These are phyloP conservation scores for Echinochloa phyllopogon DNA, from an alignment of 176 grass and related monocot species.

Conservation along the genomic window DNA sequence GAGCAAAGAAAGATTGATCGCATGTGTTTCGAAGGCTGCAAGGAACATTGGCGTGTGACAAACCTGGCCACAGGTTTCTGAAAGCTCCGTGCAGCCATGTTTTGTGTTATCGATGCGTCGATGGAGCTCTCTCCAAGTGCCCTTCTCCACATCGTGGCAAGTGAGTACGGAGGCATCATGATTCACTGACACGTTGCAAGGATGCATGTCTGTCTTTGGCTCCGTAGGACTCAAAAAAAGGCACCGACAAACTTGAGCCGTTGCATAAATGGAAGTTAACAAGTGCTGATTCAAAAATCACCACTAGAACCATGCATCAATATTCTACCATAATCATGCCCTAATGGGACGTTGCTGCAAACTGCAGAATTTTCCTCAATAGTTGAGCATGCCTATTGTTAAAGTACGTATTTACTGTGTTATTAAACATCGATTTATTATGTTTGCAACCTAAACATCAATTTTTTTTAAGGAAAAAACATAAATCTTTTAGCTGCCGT, in stretches of 20 bases:
- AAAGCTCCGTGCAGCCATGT: background rate
- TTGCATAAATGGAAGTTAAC: background rate
- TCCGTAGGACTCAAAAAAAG: background rate
- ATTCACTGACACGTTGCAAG: background rate
- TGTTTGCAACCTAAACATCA: no score
- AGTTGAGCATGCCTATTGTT: no score
- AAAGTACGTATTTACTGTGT: no score
- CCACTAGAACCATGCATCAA: no score
- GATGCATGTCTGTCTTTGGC: background rate
- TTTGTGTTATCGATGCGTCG: background rate
- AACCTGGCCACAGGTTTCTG: constrained; percentile 48
- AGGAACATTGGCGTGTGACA: constrained; percentile 45
- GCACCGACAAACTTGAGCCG: background rate
- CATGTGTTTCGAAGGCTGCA: background rate
- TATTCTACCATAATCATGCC: no score
- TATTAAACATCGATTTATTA: no score
- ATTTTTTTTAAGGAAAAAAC: no score
- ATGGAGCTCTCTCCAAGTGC: background rate
- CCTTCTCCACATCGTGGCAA: background rate
- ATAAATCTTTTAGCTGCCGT: no score
- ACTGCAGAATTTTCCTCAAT: no score
- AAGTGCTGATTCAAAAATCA: no score
- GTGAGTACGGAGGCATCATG: background rate
- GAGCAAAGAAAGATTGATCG: constrained; percentile 5
- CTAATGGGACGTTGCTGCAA: no score